Percentiles rank a stretch among this genome's conserved stretches.
phyloP scores from a whole-genome alignment of 345 rosid species.

The Brassica incana region DNA sequence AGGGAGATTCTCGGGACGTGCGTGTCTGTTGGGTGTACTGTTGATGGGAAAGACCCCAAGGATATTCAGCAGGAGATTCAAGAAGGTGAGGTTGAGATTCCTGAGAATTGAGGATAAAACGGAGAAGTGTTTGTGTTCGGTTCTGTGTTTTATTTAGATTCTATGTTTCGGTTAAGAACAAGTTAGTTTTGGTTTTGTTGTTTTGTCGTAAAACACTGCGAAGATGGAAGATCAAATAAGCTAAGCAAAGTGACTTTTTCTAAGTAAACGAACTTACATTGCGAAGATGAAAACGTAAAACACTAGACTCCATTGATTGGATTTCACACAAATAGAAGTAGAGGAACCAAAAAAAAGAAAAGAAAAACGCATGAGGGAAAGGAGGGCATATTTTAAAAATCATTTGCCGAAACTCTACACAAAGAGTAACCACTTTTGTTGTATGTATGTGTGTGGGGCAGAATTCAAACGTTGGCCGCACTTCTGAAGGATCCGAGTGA shows the following conservation, averaged over 20 bases:
- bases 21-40: conserved; percentile 74
- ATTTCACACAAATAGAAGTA: not conserved
- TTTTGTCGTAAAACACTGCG: not conserved
- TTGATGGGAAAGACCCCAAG: conserved; percentile 69
- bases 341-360: not conserved
- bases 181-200: conserved; percentile 44
- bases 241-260: not conserved
- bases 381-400: not conserved
- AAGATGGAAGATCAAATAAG: not conserved
- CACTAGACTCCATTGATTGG: not conserved
- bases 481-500: conserved; percentile 90
- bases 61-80: conserved; percentile 66
- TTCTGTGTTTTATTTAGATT: conserved; percentile 20
- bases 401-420: not conserved
- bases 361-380: not conserved
- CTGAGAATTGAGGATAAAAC: conserved; percentile 41
- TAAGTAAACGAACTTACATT: not conserved
- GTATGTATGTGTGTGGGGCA: not conserved
- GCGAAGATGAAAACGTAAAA: not conserved
- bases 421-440: not conserved
- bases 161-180: conserved; percentile 15
- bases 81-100: conserved; percentile 64
- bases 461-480: conserved; percentile 44
- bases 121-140: no score
- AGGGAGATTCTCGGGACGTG: conserved; percentile 79